Evolutionary conservation across 345 rosid genomes (phyloP).

Genomic region (Geranium brycei): DNA sequence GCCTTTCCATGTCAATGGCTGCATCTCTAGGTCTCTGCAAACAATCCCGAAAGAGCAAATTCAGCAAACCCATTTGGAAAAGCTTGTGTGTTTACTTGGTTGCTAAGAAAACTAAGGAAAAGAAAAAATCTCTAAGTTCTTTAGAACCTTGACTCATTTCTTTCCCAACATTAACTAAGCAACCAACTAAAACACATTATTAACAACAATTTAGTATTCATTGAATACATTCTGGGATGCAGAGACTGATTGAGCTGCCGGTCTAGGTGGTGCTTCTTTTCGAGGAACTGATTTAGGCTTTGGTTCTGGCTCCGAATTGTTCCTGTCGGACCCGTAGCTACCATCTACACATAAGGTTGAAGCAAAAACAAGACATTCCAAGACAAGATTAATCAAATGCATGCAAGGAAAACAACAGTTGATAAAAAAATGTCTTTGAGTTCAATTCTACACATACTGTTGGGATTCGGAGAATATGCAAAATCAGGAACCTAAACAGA

Average conservation of each 20-base stretch:
- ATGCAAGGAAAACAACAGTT: constrained; percentile 6
- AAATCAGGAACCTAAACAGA: constrained; percentile 50
- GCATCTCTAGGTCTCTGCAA: constrained; percentile 57
- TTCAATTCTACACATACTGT: constrained; percentile 49
- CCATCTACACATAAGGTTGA: constrained; percentile 31
- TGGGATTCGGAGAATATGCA: constrained; percentile 54
- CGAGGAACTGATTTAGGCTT: constrained; percentile 38
- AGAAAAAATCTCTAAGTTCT: no score
- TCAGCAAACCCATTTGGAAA: background rate
- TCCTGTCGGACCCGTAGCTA: constrained; percentile 60
- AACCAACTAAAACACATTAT: constrained; percentile 8
- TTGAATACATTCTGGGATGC: constrained; percentile 41
- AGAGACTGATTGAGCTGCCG: constrained; percentile 25
- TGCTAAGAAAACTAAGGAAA: background rate
- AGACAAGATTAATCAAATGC: constrained; percentile 12
- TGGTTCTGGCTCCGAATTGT: constrained; percentile 55
- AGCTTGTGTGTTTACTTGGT: background rate
- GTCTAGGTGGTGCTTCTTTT: constrained; percentile 40
- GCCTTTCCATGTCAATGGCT: constrained; percentile 45
- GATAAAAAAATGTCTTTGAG: constrained; percentile 18
- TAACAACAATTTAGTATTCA: constrained; percentile 1
- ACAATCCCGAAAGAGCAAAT: background rate
- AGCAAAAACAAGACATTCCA: background rate
- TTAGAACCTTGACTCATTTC: background rate
- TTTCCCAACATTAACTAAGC: constrained; percentile 6